Base-by-base conservation (phyloP, 441 rosid genomes). In the Croton setiger region DNA sequence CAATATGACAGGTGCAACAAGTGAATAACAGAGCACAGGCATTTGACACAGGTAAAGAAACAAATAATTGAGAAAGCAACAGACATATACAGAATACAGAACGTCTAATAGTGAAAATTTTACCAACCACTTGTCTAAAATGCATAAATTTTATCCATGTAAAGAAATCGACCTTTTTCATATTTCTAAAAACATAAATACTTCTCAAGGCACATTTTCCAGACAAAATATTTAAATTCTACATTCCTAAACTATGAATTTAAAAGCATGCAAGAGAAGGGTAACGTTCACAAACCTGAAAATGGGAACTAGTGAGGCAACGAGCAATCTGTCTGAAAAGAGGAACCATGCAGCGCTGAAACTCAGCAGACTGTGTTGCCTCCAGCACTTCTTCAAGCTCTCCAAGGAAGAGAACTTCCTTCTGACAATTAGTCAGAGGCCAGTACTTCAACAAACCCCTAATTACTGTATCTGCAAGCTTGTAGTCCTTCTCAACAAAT, bases 341-440 rank as follows among this genome's bases (percentile, higher is more conserved):
- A 60, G 91, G 90, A 65, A 91, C 95, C 93, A 88, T 82, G 70
- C 95, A 91, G 20, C 90, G 87, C 69, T 91, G 96, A 74, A 93
- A 93, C 80, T 91, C 98, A 10, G 89, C 88, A 66, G 92, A 78
- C 67, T 91, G 97, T 7, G 98, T 88, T 18, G 89, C 95, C 77
- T 93, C 97, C 13, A 93, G 87, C 70, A 93, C 97, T 83, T 93
- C 98, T 83, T 93, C 98, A 47, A 93, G 96, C 81, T 93, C 97
- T 71, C 87, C 91, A 65, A 93, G 92, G 64, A 90, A 91, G 73
- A 93, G 88, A 80, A 93, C 91, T 70, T 93, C 98, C 79, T 93
- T 93, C 55, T 75, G 86, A 76, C 97, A 91, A 76, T 89, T 93
- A 45, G 88, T 93, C 72, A 91, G 56, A 33, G 98, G 97, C 98